Conservation (phyloP, 768 basidiomycete genomes). For the Mrakia hoshinonis region DNA sequence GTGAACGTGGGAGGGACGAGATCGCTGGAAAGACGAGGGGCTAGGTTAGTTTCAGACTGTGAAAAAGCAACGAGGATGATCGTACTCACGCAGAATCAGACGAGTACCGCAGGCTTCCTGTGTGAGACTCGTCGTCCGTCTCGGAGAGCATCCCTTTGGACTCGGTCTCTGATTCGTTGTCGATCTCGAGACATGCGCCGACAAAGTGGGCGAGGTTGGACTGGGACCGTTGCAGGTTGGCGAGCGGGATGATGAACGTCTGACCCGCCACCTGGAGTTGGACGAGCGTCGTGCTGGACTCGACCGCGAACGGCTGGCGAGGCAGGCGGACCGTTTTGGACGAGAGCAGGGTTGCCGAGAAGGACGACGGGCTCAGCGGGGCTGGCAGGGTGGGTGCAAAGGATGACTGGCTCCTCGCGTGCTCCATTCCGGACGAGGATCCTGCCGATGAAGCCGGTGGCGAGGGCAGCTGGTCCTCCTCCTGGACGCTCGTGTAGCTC, state of each 20-base stretch:
- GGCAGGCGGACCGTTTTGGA: constrained; percentile 18
- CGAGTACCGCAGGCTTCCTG: neutral
- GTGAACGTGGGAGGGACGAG: neutral
- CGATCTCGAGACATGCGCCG: constrained; percentile 4
- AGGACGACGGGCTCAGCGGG: neutral
- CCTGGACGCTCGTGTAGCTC: neutral
- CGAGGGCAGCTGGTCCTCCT: neutral
- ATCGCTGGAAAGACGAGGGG: neutral
- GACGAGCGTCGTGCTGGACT: constrained; percentile 1
- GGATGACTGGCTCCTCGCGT: neutral
- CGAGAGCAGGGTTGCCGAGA: constrained; percentile 20
- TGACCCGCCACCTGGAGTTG: constrained; percentile 23
- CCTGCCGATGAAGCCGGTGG: neutral
- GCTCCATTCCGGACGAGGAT: neutral
- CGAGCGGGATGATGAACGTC: constrained; percentile 24
- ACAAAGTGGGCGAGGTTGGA: constrained; percentile 18
- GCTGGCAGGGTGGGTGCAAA: neutral
- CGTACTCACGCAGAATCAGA: constrained; percentile 17
- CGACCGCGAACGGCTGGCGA: neutral
- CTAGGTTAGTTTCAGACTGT: too few relatives aligned
- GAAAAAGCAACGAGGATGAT: too few relatives aligned
- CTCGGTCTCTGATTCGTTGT: constrained; percentile 5
- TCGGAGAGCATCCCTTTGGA: too few relatives aligned
- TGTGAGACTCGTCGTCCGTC: too few relatives aligned
- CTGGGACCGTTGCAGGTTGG: neutral